A percentile compares a stretch with the other conserved stretches of the same genome.
Conservation (phyloP, 306 rosid species). For the Nissolia schottii region DNA sequence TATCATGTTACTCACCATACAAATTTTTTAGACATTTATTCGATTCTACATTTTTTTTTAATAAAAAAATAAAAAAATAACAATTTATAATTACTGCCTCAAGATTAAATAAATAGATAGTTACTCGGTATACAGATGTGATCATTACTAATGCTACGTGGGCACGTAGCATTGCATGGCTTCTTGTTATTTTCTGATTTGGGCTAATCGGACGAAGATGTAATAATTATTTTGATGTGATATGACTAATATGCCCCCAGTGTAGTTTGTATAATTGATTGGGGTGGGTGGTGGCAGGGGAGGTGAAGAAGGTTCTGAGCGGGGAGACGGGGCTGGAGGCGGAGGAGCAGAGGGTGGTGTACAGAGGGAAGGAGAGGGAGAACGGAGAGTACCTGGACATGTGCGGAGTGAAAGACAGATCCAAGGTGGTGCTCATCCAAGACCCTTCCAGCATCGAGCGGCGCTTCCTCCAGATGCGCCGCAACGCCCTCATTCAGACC, state of each 20-base stretch:
- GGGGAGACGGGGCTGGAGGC: constrained; percentile 54
- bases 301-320: constrained; percentile 66
- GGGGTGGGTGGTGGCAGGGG: constrained; percentile 53
- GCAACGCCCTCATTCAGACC: constrained; percentile 53
- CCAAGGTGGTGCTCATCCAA: constrained; percentile 54
- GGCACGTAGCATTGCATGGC: constrained; percentile 17
- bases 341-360: constrained; percentile 54
- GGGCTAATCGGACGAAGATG: too few relatives aligned
- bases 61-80: too few relatives aligned
- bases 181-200: background rate
- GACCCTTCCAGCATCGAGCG: constrained; percentile 73
- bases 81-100: too few relatives aligned
- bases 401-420: constrained; percentile 70
- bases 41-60: too few relatives aligned
- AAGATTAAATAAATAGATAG: too few relatives aligned
- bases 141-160: constrained; percentile 6
- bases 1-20: too few relatives aligned
- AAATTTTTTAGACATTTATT: too few relatives aligned
- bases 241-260: background rate
- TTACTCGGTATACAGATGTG: too few relatives aligned
- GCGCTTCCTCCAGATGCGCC: constrained; percentile 43
- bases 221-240: background rate
- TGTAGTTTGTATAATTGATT: background rate
- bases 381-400: constrained; percentile 59
- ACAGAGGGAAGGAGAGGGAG: constrained; percentile 63